Base-by-base conservation (phyloP, 257 asterid species). In the Solanum ossicruentum region DNA sequence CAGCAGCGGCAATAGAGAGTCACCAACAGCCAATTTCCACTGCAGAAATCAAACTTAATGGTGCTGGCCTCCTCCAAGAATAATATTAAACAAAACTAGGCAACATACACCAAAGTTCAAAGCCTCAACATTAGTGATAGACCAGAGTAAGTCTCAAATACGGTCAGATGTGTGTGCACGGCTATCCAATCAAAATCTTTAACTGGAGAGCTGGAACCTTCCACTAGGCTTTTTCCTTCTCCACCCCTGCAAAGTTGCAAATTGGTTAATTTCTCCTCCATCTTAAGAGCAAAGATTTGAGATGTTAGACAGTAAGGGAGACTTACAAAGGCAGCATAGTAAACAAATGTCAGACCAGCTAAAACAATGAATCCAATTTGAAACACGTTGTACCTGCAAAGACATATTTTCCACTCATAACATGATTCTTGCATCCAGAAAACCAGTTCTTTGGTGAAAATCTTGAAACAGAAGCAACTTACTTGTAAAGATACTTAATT, bases 401-500 rank as follows among this genome's bases (percentile, higher is more conserved):
- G 79, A 75, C 84, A 52, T 28, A 43, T 56, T 70, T 54, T 84
- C 23, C 85, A 77, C n/a, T 66, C 28, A 67, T 15, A 41, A 81
- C 43, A 51, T 12, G 67, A 58, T 55, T 81, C 77, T 45, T 77
- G 49, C 54, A 61, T 47, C 45, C 55, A 16, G 15, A 41, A 56
- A 54, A 47, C 5, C 12, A 60, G 60, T 28, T 56, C 78, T 2
- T 32, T 0, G 8, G 10, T 47, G 70, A 66, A 28, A 60, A 39
- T 16, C 21, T 16, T 32, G 28, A 43, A 39, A 1, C 23, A 52
- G 82, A 66, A 43, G 87, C 18, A 83, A 88, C 99, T 87, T 79
- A 97, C 99, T 97, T 95, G 97, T 97, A 97, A 84, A 97, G 86
- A 88, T 97, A 97, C 90, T 95, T 97, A 80, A 97, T 95, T 84